Evolutionary conservation across 1,284 basidiomycete genomes (phyloP).

Genomic region (Polyporus tsugae): DNA sequence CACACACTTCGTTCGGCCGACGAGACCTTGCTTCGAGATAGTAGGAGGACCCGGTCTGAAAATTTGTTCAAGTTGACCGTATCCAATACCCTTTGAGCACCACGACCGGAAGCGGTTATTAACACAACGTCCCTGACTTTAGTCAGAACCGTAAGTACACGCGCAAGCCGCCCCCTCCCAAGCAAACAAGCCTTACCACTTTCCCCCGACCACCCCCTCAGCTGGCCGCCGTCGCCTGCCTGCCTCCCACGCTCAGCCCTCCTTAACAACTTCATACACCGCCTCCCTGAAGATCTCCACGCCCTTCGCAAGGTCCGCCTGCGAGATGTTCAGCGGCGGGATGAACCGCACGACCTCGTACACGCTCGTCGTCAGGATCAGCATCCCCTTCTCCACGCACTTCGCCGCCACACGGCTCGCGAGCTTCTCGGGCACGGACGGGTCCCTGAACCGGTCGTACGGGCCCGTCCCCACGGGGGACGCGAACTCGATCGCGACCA

Average conservation of each 20-base stretch:
- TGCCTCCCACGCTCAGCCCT: conserved; percentile 37
- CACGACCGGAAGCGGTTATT: no score
- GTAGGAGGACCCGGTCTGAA: background rate
- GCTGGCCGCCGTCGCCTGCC: no score
- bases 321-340: conserved; percentile 71
- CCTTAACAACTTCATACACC: conserved; percentile 67
- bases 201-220: background rate
- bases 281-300: conserved; percentile 67
- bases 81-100: no score
- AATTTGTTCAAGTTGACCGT: background rate
- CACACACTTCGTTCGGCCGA: background rate
- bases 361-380: conserved; percentile 82
- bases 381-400: conserved; percentile 85
- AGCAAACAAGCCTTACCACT: background rate
- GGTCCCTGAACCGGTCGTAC: conserved; percentile 53
- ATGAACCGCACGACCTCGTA: conserved; percentile 87
- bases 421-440: conserved; percentile 65
- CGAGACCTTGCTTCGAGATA: background rate
- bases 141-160: no score
- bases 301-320: conserved; percentile 69
- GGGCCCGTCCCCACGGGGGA: conserved; percentile 56
- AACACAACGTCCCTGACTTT: no score
- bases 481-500: conserved; percentile 85
- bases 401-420: conserved; percentile 81
- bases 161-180: background rate